Percentiles rank a stretch among this genome's conserved stretches.
These are phyloP conservation scores for Saccharomycopsis fibuligera DNA, from an alignment of 805 yeast species.

Conservation along the genomic window DNA sequence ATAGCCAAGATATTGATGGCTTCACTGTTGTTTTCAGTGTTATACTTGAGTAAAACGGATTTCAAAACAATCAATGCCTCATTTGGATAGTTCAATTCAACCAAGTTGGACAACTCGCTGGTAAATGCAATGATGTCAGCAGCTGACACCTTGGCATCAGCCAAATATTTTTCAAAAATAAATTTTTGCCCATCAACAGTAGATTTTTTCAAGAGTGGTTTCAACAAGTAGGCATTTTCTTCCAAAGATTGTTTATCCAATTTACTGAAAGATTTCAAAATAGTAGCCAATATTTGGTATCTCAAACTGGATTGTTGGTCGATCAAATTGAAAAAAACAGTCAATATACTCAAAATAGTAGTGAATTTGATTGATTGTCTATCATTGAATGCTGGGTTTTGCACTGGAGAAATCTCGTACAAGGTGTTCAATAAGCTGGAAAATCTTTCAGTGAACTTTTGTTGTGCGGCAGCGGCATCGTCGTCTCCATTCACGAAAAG, in stretches of 20 bases:
- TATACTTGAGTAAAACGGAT: conserved; percentile 8
- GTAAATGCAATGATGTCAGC: conserved; percentile 11
- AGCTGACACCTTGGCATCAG: conserved; percentile 1
- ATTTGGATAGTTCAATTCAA: conserved; percentile 2
- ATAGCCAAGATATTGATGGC: conserved; percentile 5
- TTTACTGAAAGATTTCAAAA: conserved; percentile 14
- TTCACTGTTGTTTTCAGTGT: not conserved
- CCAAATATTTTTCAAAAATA: conserved; percentile 17
- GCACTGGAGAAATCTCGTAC: conserved; percentile 11
- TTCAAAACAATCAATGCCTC: conserved; percentile 15
- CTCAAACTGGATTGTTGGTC: conserved; percentile 11
- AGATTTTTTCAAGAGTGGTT: conserved; percentile 16
- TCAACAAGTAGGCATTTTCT: conserved; percentile 15
- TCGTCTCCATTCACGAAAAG: not conserved
- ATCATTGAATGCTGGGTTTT: conserved; percentile 17
- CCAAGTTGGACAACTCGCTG: conserved; percentile 12
- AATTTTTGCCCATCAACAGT: conserved; percentile 1
- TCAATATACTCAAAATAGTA: conserved; percentile 16
- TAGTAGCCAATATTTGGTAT: conserved; percentile 12
- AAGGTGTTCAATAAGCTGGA: conserved; percentile 9
- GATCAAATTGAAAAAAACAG: conserved; percentile 20
- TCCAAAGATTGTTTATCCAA: conserved; percentile 13
- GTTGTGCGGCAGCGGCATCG: not conserved
- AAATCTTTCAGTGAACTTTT: conserved; percentile 8
- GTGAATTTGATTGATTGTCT: conserved; percentile 16